Evolutionary conservation across 2,329 filamentous ascomycete species (phyloP), one percentile per base, ranked within the genome.

Genomic region (Purpureocillium takamizusanense): DNA sequence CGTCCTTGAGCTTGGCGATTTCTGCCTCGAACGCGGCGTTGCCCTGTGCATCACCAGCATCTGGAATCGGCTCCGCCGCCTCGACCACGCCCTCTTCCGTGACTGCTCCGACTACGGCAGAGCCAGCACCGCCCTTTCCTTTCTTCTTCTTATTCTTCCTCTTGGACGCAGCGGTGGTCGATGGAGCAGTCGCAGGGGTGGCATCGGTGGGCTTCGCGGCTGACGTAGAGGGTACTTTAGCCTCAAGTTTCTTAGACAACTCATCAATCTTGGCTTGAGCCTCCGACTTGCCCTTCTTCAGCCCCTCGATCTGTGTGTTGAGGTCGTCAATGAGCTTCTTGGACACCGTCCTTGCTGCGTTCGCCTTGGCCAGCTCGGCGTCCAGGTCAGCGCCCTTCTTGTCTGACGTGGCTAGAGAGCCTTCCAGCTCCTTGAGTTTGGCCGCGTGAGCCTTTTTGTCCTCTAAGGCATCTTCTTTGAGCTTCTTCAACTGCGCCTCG

Each of bases 61-160:
- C 35, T 27, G 37, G 33, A 21, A n/a, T 15, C 4, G 31, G 31
- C 4, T 34, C 55, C 5, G 62, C 49, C 38, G 69, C 66, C 15
- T 65, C 57, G 7, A 54, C 46, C 10, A 59, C 16, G 14, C 16
- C 48, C 21, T 50, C 46, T 4, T 51, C 42, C 2, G 50, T 41
- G 17, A 50, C 43, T 4, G 53, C 46, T 2, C 52, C 49, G 7
- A 53, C 44, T 6, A 52, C 35, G n/a, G 63, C 59, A 8, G 67
- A 60, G 7, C 60, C 59, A 46, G 74, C 77, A 25, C 71, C 75
- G 14, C 76, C 78, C 67, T 89, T 90, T 62, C 81, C 84, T 73
- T 94, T 95, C 68, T 90, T 94, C 57, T 88, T 94, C 60, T 86
- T 89, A 61, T 86, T 94, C 63, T 88, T 90, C 42, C 72, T 75